These are phyloP conservation scores for Gossypium davidsonii DNA, from an alignment of 441 rosid species.

Conservation along the genomic window DNA sequence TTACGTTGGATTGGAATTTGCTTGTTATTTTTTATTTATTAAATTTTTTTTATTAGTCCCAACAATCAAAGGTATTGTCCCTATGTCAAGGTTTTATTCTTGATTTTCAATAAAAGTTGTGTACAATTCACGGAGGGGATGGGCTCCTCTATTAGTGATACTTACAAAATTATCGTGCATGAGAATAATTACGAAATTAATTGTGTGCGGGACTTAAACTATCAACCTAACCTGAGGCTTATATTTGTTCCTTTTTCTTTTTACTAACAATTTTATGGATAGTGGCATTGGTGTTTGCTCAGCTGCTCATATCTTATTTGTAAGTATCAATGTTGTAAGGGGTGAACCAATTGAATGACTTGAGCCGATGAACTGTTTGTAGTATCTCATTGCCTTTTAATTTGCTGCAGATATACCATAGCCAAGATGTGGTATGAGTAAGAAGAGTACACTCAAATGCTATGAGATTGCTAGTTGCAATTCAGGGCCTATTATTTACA, in stretches of 20 bases:
- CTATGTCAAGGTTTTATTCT: no score
- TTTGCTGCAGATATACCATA: background rate
- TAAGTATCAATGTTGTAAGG: background rate
- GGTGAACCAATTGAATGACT: background rate
- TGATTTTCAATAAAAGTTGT: no score
- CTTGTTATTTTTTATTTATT: no score
- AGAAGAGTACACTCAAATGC: constrained; percentile 2
- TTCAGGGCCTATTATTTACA: background rate
- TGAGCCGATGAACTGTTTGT: background rate
- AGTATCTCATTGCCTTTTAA: background rate
- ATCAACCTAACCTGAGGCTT: no score
- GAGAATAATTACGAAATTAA: no score
- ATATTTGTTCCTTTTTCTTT: background rate
- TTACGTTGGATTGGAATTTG: no score
- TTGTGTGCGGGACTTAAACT: no score
- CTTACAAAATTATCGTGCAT: no score
- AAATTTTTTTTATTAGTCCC: no score
- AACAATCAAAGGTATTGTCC: no score
- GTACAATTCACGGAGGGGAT: no score
- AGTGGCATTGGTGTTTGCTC: background rate
- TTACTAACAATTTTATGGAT: background rate
- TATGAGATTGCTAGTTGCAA: background rate
- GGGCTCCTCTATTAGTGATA: no score
- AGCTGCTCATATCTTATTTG: background rate
- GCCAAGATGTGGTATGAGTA: background rate